A percentile compares a stretch with the other conserved stretches of the same genome.
These are phyloP conservation scores for Chaetomium tenue DNA, from an alignment of 495 filamentous ascomycete genomes.

Conservation along the genomic window DNA sequence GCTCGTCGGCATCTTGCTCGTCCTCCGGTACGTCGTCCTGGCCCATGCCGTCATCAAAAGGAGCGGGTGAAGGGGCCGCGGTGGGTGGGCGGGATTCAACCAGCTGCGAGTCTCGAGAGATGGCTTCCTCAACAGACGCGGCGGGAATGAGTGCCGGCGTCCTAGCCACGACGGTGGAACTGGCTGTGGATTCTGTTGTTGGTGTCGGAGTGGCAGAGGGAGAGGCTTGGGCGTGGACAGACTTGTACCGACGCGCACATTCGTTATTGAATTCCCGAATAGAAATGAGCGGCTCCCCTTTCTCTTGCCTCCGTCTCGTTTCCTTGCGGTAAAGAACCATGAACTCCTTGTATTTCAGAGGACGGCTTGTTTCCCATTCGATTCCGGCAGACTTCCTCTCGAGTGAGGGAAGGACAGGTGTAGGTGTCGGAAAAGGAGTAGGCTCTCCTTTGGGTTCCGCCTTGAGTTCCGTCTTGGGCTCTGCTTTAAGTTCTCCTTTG, in stretches of 20 bases:
- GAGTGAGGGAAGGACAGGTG: slow-evolving; percentile 18
- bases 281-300: slow-evolving; percentile 25
- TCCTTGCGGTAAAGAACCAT: slow-evolving; percentile 26
- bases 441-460: background rate
- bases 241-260: slow-evolving; percentile 24
- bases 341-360: slow-evolving; percentile 26
- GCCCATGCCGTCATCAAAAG: slow-evolving; percentile 22
- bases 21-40: slow-evolving; percentile 29
- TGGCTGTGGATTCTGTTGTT: background rate
- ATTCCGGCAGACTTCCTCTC: slow-evolving; percentile 10
- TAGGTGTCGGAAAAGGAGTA: slow-evolving; percentile 24
- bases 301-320: slow-evolving; percentile 17
- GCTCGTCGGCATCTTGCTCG: slow-evolving; percentile 31
- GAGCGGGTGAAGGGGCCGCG: slow-evolving; percentile 32
- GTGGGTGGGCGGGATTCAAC: slow-evolving; percentile 27
- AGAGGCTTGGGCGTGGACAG: slow-evolving; percentile 12
- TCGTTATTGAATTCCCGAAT: slow-evolving; percentile 31
- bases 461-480: no score
- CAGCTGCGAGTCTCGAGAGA: slow-evolving; percentile 18
- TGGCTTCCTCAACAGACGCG: slow-evolving; percentile 13
- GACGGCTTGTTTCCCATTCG: slow-evolving; percentile 28
- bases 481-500: slow-evolving; percentile 6
- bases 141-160: background rate
- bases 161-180: background rate
- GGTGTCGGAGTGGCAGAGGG: background rate